These are phyloP conservation scores for Talaromyces funiculosus DNA, from an alignment of 2,329 filamentous ascomycete species.

Conservation along the genomic window DNA sequence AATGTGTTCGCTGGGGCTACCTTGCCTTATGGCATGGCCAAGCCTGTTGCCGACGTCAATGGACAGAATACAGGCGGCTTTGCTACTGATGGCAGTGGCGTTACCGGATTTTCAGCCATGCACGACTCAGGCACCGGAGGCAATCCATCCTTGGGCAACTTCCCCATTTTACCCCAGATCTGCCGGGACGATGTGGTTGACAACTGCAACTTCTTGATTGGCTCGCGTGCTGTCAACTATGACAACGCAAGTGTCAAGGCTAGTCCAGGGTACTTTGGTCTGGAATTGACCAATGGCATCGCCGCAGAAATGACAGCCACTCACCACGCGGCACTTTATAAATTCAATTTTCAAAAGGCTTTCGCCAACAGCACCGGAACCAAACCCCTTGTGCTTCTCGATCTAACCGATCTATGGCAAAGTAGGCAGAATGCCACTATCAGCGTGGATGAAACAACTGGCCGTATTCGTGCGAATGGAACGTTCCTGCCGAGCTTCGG, in stretches of 20 bases:
- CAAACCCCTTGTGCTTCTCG: slow-evolving; percentile 56
- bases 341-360: slow-evolving; percentile 53
- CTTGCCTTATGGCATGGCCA: slow-evolving; percentile 43
- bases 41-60: slow-evolving; percentile 49
- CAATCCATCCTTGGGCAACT: slow-evolving; percentile 61
- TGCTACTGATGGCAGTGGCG: slow-evolving; percentile 45
- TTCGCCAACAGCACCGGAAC: slow-evolving; percentile 21
- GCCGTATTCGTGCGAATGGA: slow-evolving; percentile 56
- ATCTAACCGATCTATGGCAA: slow-evolving; percentile 57
- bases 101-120: slow-evolving; percentile 46
- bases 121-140: slow-evolving; percentile 46
- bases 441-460: slow-evolving; percentile 47
- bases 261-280: slow-evolving; percentile 57
- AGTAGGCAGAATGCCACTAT: slow-evolving; percentile 55
- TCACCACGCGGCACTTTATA: slow-evolving; percentile 56
- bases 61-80: slow-evolving; percentile 51
- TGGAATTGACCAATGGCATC: slow-evolving; percentile 53
- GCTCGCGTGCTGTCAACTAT: slow-evolving; percentile 44
- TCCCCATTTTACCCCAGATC: slow-evolving; percentile 61
- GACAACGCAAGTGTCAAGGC: slow-evolving; percentile 49
- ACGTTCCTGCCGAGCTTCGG: slow-evolving; percentile 59
- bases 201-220: slow-evolving; percentile 54
- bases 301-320: slow-evolving; percentile 59
- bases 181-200: slow-evolving; percentile 57
- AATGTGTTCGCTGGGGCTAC: slow-evolving; percentile 52